These are phyloP conservation scores for Cotoneaster glaucophyllus DNA, from an alignment of 306 rosid genomes.

Conservation along the genomic window DNA sequence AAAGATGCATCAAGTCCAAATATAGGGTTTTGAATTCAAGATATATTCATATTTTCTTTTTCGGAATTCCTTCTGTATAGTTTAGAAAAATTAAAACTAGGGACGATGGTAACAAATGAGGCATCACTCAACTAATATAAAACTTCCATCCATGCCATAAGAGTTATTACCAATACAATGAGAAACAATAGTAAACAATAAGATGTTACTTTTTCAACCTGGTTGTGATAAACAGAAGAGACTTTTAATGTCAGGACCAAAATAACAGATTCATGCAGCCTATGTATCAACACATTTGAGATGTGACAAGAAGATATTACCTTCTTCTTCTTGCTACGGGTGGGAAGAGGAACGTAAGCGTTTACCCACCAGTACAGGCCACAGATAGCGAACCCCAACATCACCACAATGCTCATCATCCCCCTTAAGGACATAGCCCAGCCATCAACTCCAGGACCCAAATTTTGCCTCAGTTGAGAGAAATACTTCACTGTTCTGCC, in stretches of 20 bases:
- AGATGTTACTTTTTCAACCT: not conserved
- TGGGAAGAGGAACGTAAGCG: conserved; percentile 64
- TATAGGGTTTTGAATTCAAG: not conserved
- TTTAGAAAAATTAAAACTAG: not conserved
- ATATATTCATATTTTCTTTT: not conserved
- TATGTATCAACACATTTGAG: not conserved
- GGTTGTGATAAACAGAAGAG: not conserved
- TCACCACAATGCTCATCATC: conserved; percentile 92
- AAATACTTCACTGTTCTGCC: conserved; percentile 93
- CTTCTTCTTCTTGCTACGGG: conserved; percentile 93
- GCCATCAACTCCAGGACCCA: conserved; percentile 95
- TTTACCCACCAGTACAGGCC: conserved; percentile 91
- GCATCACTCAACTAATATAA: not conserved
- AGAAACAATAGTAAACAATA: not conserved
- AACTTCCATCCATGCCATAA: not conserved
- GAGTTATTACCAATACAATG: not conserved
- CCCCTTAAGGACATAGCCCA: conserved; percentile 85
- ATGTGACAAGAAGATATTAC: conserved; percentile 30
- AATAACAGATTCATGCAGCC: not conserved
- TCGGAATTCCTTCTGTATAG: not conserved
- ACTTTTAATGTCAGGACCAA: not conserved
- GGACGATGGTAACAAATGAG: not conserved
- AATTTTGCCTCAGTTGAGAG: conserved; percentile 67
- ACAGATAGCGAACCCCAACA: conserved; percentile 70
- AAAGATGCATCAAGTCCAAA: conserved; percentile 8